Base-by-base conservation (phyloP, 2,329 filamentous ascomycete genomes). In the Arthrobotrys entomopaga region DNA sequence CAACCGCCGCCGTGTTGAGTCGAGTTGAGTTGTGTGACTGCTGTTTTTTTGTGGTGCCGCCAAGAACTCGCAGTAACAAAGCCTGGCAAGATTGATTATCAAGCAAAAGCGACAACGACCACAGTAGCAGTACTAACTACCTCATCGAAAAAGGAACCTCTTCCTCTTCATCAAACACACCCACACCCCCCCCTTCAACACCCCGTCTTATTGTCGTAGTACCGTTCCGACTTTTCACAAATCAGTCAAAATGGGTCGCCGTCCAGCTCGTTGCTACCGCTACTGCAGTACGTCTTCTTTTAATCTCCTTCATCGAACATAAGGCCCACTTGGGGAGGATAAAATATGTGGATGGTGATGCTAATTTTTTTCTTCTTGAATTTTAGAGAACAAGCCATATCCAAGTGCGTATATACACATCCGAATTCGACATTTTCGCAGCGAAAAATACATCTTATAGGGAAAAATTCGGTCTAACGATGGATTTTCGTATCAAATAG, bases 201-300 rank as follows among this genome's bases (percentile, higher is more conserved):
- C 54, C 67, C 66, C 53, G 29, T 29, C 38, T 34, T 26, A 57
- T 24, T 16, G 58, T 84, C 81, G 82, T 82, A 82, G 80, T 26
- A 77, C 78, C 76, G 78, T 64, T 79, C 38, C 38, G 81, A 79
- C 80, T 82, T 84, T n/a, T 82, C 84, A 83, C 82, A 85, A 88
- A 85, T 86, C 87, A 85, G 88, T 90, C 90, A 93, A 90, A 88
- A 99, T 99, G 95, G 95, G 95, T 83, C 93, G 95, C 86, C 93
- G 95, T 91, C 95, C 95, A 83, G 95, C 95, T 83, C 91, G 95
- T 88, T 99, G 95, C 88, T 99, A 97, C 90, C 91, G 95, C 84
- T 99, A 99, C 91, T 99, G 95, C 93, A 99, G 99, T 92, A 99
- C 56, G 78, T 79, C 77, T 61, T 53, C 19, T 26, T 59, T 46